Conservation (phyloP, 768 basidiomycete genomes). For the Holtermanniella nyarrowii region DNA sequence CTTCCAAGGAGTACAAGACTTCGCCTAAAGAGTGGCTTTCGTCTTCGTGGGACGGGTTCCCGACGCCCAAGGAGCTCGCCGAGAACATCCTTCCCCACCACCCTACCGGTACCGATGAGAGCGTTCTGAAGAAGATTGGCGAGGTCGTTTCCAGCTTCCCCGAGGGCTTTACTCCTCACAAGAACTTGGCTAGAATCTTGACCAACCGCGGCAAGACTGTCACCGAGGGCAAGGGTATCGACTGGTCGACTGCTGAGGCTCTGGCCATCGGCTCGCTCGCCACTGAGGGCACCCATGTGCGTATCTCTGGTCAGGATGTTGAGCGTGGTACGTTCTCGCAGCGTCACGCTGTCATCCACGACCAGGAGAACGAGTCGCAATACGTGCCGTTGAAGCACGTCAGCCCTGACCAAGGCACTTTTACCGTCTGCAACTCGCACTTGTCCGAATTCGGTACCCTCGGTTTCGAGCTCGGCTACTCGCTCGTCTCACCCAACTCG, state of each 20-base stretch:
- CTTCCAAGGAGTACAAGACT: conserved; percentile 88
- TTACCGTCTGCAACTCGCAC: conserved; percentile 93
- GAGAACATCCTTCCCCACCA: conserved; percentile 86
- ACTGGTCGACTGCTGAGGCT: conserved; percentile 97
- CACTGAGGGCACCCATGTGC: conserved; percentile 85
- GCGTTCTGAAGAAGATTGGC: conserved; percentile 70
- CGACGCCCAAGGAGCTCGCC: conserved; percentile 87
- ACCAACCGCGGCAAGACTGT: conserved; percentile 76
- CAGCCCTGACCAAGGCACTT: conserved; percentile 74
- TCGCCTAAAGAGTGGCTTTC: conserved; percentile 96
- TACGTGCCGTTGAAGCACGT: conserved; percentile 85
- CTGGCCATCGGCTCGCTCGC: conserved; percentile 90
- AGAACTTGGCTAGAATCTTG: conserved; percentile 89
- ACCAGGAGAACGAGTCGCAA: conserved; percentile 83
- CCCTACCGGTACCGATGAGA: conserved; percentile 67
- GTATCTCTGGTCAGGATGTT: conserved; percentile 94
- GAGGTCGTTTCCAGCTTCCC: conserved; percentile 80
- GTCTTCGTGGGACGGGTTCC: conserved; percentile 96
- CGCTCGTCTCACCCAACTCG: conserved; percentile 84
- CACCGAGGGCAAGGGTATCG: conserved; percentile 81
- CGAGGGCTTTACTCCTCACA: conserved; percentile 72
- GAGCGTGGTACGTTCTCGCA: conserved; percentile 99
- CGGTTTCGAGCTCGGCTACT: conserved; percentile 97
- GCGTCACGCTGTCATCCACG: conserved; percentile 91
- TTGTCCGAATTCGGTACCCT: conserved; percentile 89